A percentile compares a stretch with the other conserved stretches of the same genome.
Evolutionary conservation across 306 rosid genomes (phyloP).

Genomic region (Hippophae gyantsensis): DNA sequence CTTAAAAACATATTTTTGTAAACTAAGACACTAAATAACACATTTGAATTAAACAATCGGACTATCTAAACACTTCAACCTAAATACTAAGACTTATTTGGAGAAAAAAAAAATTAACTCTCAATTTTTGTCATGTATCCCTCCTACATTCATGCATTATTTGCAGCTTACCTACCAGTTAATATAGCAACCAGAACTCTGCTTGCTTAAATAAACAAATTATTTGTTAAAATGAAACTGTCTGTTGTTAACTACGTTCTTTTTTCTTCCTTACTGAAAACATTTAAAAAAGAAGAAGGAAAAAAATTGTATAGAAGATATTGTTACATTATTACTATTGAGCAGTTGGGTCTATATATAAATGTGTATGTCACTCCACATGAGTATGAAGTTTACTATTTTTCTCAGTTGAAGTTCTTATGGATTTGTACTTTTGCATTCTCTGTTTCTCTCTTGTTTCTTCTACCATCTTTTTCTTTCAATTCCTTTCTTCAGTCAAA

Average conservation of each 20-base stretch:
- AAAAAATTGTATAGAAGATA: too few relatives aligned
- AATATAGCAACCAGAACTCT: background rate
- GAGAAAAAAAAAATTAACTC: too few relatives aligned
- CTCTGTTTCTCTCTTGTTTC: constrained; percentile 22
- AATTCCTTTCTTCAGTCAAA: constrained; percentile 15
- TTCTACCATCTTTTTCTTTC: constrained; percentile 14
- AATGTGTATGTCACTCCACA: background rate
- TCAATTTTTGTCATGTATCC: background rate
- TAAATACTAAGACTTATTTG: too few relatives aligned
- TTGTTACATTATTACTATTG: too few relatives aligned
- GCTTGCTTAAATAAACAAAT: too few relatives aligned
- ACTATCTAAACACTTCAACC: too few relatives aligned
- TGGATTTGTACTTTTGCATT: constrained; percentile 32
- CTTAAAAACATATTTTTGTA: too few relatives aligned
- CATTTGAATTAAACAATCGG: too few relatives aligned
- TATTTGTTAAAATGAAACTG: too few relatives aligned
- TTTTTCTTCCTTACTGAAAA: too few relatives aligned
- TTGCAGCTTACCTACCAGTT: constrained; percentile 78
- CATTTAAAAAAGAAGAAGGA: too few relatives aligned
- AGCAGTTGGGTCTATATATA: background rate
- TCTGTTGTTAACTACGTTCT: background rate
- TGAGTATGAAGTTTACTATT: constrained; percentile 31
- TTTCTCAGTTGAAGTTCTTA: constrained; percentile 36
- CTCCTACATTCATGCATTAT: constrained; percentile 49
- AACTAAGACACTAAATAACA: too few relatives aligned